Evolutionary conservation across 192 early-diverging fungal species (phyloP), one percentile per base, ranked within the genome.

Genomic region (Umbelopsis vinacea): DNA sequence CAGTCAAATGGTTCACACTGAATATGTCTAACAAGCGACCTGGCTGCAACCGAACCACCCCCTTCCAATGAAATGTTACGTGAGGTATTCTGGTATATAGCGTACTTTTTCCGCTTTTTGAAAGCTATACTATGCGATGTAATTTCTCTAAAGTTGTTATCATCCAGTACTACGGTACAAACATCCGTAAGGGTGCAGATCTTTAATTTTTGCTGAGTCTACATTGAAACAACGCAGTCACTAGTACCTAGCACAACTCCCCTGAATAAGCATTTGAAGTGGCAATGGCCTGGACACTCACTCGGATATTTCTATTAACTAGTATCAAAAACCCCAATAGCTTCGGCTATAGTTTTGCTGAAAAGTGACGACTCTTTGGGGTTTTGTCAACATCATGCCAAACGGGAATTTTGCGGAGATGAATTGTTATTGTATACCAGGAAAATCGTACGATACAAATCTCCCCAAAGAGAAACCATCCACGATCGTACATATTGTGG

Each of bases 281-380:
- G 55, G 55, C 10, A 9, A 60, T 14, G 55, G 35, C 33, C 55
- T 29, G 14, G 55, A 60, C 6, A 29, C 55, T 14, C 55, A 60
- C 35, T 21, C 55, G 1, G 55, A 60, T 60, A 60, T 60, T 19
- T 29, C 29, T 15, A 60, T 60, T 12, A 60, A 60, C 33, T 60
- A 35, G 29, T 60, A 60, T 35, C 55, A n/a, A 60, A 60, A 24
- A n/a, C n/a, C 29, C 55, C 14, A 60, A 24, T 6, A 29, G 29
- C 15, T 35, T 24, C 26, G 55, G 29, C 2, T 60, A 60, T 24
- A 35, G 12, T 0, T 60, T 60, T 14, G 24, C 55, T 8, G 11
- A n/a, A 60, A 10, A 29, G 55, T 14, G 26, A 60, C 0, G 55
- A 60, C 24, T 60, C 35, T 35, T 35, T 35, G n/a, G 29, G 26